phyloP scores from a whole-genome alignment of 208 protist species.

The Leishmania mexicana region DNA sequence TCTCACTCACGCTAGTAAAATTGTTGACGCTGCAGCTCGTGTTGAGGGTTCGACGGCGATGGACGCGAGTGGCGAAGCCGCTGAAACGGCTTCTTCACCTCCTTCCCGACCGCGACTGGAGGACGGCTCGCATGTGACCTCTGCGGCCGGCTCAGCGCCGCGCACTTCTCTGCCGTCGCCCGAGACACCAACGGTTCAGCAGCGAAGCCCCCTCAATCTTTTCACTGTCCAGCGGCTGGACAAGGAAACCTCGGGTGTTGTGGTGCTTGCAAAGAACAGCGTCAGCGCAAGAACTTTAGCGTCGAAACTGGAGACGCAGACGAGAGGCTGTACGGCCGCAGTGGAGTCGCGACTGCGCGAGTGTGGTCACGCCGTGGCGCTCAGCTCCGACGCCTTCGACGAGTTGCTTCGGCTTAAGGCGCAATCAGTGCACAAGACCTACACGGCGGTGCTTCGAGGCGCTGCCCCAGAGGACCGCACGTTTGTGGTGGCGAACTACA shows the following conservation, averaged over 20 bases:
- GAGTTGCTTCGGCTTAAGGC: slow-evolving; percentile 21
- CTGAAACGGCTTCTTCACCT: background rate
- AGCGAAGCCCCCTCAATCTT: background rate
- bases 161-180: background rate
- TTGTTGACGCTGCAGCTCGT: background rate
- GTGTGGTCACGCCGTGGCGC: background rate
- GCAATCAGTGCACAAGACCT: slow-evolving; percentile 60
- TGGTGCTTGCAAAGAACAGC: slow-evolving; percentile 43
- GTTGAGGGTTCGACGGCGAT: background rate
- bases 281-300: slow-evolving; percentile 42
- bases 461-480: slow-evolving; percentile 24
- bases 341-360: slow-evolving; percentile 20
- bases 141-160: background rate
- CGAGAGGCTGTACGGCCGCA: slow-evolving; percentile 20
- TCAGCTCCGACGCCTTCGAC: slow-evolving; percentile 34
- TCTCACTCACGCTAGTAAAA: too few species aligned
- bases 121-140: background rate
- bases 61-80: background rate
- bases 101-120: slow-evolving; percentile 1
- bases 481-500: slow-evolving; percentile 55
- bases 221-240: slow-evolving; percentile 84
- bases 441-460: slow-evolving; percentile 62
- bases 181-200: background rate
- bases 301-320: slow-evolving; percentile 53
- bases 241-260: slow-evolving; percentile 87